Conservation (phyloP, 2,329 filamentous ascomycete genomes). For the Diaporthe citrichinensis region DNA sequence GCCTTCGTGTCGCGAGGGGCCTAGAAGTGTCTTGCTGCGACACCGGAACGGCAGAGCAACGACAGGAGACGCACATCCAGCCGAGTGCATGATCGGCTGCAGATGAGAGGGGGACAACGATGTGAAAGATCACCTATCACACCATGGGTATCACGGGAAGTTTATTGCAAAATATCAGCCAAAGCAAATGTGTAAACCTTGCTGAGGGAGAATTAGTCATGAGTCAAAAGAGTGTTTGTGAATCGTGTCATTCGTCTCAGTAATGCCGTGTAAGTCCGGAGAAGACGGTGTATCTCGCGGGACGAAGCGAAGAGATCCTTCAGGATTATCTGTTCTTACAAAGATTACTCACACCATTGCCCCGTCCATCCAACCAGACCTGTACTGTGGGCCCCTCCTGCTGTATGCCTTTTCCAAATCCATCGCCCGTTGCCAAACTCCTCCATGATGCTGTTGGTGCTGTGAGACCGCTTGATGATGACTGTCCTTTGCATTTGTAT, state of each 20-base stretch:
- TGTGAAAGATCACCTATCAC: neutral
- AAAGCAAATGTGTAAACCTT: neutral
- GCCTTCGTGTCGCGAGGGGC: slow-evolving; percentile 4
- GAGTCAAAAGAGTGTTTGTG: slow-evolving; percentile 2
- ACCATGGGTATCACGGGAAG: slow-evolving; percentile 2
- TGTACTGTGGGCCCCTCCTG: neutral
- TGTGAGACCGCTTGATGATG: slow-evolving; percentile 28
- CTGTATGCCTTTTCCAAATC: neutral
- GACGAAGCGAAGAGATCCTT: slow-evolving; percentile 10
- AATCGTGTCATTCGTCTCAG: slow-evolving; percentile 26
- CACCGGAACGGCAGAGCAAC: slow-evolving; percentile 18
- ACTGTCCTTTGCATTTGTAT: slow-evolving; percentile 28
- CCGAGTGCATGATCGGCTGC: slow-evolving; percentile 10
- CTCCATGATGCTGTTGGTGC: slow-evolving; percentile 25
- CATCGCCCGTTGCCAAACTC: slow-evolving; percentile 7
- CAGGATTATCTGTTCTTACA: slow-evolving; percentile 5
- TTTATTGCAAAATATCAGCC: slow-evolving; percentile 6
- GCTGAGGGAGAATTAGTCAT: neutral
- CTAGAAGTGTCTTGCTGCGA: neutral
- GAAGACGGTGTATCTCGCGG: neutral
- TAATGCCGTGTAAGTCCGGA: neutral
- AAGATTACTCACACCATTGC: neutral
- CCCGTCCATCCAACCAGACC: neutral
- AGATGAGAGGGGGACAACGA: neutral
- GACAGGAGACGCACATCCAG: neutral